Base-by-base conservation (phyloP, 345 rosid species). In the Boechera divaricarpa region DNA sequence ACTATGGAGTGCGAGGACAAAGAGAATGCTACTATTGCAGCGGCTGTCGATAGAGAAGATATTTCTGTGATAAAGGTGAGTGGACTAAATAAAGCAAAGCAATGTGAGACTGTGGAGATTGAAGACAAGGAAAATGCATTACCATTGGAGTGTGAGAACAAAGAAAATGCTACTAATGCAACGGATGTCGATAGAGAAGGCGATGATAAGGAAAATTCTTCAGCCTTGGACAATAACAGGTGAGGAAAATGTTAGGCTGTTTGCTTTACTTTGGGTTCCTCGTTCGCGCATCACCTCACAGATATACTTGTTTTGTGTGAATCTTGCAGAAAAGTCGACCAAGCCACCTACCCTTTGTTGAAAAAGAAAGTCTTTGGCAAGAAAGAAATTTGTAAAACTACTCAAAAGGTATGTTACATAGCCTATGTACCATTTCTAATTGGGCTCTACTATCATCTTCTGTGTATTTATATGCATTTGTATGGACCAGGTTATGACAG, bases 121-220 rank as follows among this genome's bases (percentile, higher is more conserved):
- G 74, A 79, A 44, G 84, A 44, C 38, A 84, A 78, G 42, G 76
- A 60, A 18, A 54, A 53, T 60, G 77, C 65, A 54, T 78, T 53
- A 48, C 15, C 70, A 24, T 33, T 75, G 69, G 81, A 78, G 16
- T 67, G 70, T 69, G 85, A 81, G 7, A 76, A 80, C 24, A 87
- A 83, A 77, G 86, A 86, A 69, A 83, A 82, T 72, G 63, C 42
- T 55, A 52, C 53, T 45, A 68, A 66, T 53, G 77, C 72, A 39
- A 75, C 58, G 33, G 72, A 70, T 42, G 65, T 73, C 8, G 83
- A 61, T 66, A 79, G 66, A 68, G 86, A 77, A 21, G 70, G 67
- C 42, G 83, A 87, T 47, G 83, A 87, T 21, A 90, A 88, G 71
- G 93, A 91, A 80, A 89, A 89, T 71, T 73, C 75, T 69, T 69